phyloP scores from a whole-genome alignment of 345 rosid genomes.

The Atalantia buxifolia region DNA sequence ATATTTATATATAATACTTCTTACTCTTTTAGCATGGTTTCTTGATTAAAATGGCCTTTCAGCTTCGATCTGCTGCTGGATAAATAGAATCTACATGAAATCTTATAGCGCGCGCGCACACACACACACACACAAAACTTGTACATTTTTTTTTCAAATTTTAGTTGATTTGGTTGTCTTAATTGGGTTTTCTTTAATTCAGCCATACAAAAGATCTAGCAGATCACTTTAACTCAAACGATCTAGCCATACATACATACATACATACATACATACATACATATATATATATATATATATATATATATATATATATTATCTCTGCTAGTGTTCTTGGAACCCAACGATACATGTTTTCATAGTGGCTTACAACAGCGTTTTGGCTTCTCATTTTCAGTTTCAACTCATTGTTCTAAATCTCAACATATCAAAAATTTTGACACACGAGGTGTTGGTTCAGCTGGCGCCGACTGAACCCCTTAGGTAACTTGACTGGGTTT shows the following conservation, averaged over 20 bases:
- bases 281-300: too few species aligned
- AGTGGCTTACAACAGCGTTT: background rate
- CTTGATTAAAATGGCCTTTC: slow-evolving; percentile 2
- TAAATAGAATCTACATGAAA: slow-evolving; percentile 23
- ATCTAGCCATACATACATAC: too few species aligned
- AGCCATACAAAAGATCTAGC: slow-evolving; percentile 3
- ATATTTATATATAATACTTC: background rate
- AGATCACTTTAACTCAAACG: background rate
- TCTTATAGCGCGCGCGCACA: rapidly evolving
- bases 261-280: too few species aligned
- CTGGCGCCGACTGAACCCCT: too few species aligned
- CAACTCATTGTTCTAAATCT: slow-evolving; percentile 7
- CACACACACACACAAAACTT: too few species aligned
- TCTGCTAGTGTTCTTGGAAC: background rate
- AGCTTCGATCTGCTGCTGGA: slow-evolving; percentile 19
- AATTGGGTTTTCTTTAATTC: too few species aligned
- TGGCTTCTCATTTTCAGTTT: background rate
- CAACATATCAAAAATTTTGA: background rate
- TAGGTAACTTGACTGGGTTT: too few species aligned
- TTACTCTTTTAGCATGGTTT: slow-evolving; percentile 6
- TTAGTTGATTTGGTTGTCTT: background rate
- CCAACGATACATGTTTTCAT: background rate
- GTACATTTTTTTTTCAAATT: too few species aligned
- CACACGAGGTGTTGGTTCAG: too few species aligned
- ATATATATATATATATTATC: too few species aligned